phyloP scores from a whole-genome alignment of 768 basidiomycete species.

The Lactarius tabidus region DNA sequence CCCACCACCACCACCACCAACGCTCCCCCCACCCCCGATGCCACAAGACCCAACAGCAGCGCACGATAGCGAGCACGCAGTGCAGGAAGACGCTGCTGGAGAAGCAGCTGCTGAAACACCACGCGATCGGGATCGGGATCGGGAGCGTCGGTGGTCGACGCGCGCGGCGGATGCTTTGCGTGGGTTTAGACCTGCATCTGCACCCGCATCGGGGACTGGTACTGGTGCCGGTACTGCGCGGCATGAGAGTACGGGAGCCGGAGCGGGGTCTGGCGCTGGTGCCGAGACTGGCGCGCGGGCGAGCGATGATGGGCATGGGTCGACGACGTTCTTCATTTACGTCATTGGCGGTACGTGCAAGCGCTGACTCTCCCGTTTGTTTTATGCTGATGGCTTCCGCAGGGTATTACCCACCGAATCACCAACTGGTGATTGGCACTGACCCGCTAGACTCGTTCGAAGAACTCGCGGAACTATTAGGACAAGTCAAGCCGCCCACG shows the following conservation, averaged over 20 bases:
- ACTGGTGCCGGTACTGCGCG: conserved; percentile 20
- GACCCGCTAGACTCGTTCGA: conserved; percentile 76
- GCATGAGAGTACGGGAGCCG: conserved; percentile 21
- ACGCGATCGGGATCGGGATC: conserved; percentile 23
- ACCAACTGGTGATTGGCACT: conserved; percentile 79
- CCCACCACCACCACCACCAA: background rate
- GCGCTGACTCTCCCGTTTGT: background rate
- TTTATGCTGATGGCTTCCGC: background rate
- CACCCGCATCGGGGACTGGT: too few species aligned
- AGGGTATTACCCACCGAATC: conserved; percentile 93
- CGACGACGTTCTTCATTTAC: conserved; percentile 84
- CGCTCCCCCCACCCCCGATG: too few species aligned
- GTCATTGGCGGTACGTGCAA: conserved; percentile 68
- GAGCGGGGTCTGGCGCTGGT: background rate
- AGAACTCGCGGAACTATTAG: conserved; percentile 79
- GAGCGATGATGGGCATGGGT: conserved; percentile 31
- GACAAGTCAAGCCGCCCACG: conserved; percentile 78
- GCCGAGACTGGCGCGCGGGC: conserved; percentile 4
- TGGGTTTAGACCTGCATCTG: conserved; percentile 43
- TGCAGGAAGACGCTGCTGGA: background rate
- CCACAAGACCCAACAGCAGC: background rate
- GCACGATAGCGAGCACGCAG: background rate
- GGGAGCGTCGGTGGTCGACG: conserved; percentile 51
- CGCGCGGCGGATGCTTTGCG: conserved; percentile 61
- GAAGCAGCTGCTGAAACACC: background rate